Conservation (phyloP, 805 yeast genomes). For the Saccharomycopsis schoenii region DNA sequence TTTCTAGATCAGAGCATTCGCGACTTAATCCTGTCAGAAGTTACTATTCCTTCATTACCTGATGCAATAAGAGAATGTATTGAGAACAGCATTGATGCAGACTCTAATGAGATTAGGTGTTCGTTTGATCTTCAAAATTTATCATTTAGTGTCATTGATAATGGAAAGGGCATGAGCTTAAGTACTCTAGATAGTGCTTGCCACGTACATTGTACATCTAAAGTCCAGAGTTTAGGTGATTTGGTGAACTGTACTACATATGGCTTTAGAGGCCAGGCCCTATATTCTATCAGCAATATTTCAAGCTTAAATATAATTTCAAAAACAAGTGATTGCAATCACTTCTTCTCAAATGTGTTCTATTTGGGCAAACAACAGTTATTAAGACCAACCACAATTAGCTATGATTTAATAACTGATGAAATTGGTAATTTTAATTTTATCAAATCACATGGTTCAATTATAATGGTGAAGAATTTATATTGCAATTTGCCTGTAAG, state of each 20-base stretch:
- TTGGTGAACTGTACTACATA: slow-evolving; percentile 32
- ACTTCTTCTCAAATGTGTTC: slow-evolving; percentile 12
- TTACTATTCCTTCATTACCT: slow-evolving; percentile 27
- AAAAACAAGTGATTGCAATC: slow-evolving; percentile 25
- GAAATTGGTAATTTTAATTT: not conserved
- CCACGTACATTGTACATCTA: slow-evolving; percentile 44
- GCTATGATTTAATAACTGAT: not conserved
- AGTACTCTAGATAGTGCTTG: slow-evolving; percentile 42
- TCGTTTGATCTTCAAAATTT: slow-evolving; percentile 28
- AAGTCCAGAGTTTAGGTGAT: slow-evolving; percentile 30
- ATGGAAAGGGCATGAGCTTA: slow-evolving; percentile 60
- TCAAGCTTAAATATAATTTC: slow-evolving; percentile 41
- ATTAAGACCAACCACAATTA: not conserved
- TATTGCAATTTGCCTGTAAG: slow-evolving; percentile 37
- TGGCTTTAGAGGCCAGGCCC: slow-evolving; percentile 72
- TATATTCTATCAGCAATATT: slow-evolving; percentile 42
- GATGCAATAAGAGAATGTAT: slow-evolving; percentile 41
- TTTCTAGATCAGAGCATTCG: not conserved
- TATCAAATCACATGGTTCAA: slow-evolving; percentile 28
- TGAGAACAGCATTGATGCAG: slow-evolving; percentile 48
- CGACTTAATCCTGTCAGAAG: slow-evolving; percentile 26
- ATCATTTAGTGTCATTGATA: slow-evolving; percentile 41
- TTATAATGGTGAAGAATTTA: slow-evolving; percentile 29
- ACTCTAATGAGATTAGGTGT: slow-evolving; percentile 32
- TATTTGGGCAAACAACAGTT: slow-evolving; percentile 18